Conservation (phyloP, 768 basidiomycete genomes). For the Candolleomyces efflorescens region DNA sequence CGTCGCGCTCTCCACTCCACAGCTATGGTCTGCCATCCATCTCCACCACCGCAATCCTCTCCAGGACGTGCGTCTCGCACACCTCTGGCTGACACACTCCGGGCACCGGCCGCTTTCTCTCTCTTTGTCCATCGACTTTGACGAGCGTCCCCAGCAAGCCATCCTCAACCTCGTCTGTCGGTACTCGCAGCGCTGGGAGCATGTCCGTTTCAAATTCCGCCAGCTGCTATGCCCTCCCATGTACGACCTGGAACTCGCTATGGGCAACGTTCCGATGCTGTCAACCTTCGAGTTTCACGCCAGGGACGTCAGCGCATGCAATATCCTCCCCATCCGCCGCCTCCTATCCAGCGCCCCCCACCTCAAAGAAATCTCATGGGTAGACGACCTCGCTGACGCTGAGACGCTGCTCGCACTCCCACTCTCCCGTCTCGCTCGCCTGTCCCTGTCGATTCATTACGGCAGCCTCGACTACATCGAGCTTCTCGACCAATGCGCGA, state of each 20-base stretch:
- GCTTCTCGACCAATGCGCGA: constrained; percentile 26
- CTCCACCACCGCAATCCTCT: constrained; percentile 25
- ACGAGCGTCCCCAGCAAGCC: constrained; percentile 25
- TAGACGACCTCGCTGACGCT: constrained; percentile 29
- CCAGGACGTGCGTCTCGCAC: constrained; percentile 20
- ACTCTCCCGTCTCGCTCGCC: constrained; percentile 21
- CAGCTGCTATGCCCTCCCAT: constrained; percentile 26
- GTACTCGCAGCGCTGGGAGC: constrained; percentile 26
- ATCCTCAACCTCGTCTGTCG: constrained; percentile 25
- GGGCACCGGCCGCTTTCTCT: constrained; percentile 22
- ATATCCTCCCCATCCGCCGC: constrained; percentile 24
- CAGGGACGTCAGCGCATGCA: constrained; percentile 26
- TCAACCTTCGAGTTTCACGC: constrained; percentile 30
- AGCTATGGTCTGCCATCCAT: constrained; percentile 27
- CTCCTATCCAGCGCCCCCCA: constrained; percentile 24
- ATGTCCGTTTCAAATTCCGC: constrained; percentile 29
- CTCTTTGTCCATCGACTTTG: constrained; percentile 28
- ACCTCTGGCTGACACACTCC: constrained; percentile 26
- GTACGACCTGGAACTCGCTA: constrained; percentile 25
- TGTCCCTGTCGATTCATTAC: constrained; percentile 27
- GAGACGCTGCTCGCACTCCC: constrained; percentile 26
- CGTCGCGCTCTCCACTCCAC: constrained; percentile 21
- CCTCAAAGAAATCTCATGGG: constrained; percentile 27
- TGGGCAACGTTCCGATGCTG: constrained; percentile 20
- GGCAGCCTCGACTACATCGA: constrained; percentile 28